These are phyloP conservation scores for Glutinoglossum americanum DNA, from an alignment of 495 filamentous ascomycete species.

Conservation along the genomic window DNA sequence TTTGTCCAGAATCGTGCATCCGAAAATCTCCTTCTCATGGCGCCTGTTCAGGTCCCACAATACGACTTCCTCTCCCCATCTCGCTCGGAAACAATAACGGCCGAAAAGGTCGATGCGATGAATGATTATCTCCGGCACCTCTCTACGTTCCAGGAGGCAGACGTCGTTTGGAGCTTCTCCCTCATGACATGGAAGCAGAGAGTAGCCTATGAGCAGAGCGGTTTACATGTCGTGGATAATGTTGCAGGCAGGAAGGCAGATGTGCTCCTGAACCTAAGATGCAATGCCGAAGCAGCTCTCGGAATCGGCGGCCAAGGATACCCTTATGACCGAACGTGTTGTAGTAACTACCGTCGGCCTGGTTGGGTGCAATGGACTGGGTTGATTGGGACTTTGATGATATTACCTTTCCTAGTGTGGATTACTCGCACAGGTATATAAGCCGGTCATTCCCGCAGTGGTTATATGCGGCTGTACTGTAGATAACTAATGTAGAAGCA, in stretches of 20 bases:
- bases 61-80: slow-evolving; percentile 26
- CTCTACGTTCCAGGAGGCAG: slow-evolving; percentile 19
- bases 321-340: slow-evolving; percentile 36
- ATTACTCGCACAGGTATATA: neutral
- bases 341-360: slow-evolving; percentile 21
- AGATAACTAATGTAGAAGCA: neutral
- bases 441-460: neutral
- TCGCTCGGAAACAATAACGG: slow-evolving; percentile 26
- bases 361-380: slow-evolving; percentile 16
- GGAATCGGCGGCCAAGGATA: slow-evolving; percentile 13
- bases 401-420: neutral
- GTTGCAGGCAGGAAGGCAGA: slow-evolving; percentile 29
- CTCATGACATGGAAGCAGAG: slow-evolving; percentile 20
- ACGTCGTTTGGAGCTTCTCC: slow-evolving; percentile 30
- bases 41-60: slow-evolving; percentile 31
- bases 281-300: slow-evolving; percentile 24
- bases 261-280: slow-evolving; percentile 33
- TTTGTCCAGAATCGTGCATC: slow-evolving; percentile 7
- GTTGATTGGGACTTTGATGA: slow-evolving; percentile 6
- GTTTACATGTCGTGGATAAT: slow-evolving; percentile 28
- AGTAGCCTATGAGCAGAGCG: slow-evolving; percentile 23
- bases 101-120: slow-evolving; percentile 29
- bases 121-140: slow-evolving; percentile 30
- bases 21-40: slow-evolving; percentile 24
- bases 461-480: neutral